Base-by-base conservation (phyloP, 129 eudicot species). In the Chrysanthemum seticuspe region DNA sequence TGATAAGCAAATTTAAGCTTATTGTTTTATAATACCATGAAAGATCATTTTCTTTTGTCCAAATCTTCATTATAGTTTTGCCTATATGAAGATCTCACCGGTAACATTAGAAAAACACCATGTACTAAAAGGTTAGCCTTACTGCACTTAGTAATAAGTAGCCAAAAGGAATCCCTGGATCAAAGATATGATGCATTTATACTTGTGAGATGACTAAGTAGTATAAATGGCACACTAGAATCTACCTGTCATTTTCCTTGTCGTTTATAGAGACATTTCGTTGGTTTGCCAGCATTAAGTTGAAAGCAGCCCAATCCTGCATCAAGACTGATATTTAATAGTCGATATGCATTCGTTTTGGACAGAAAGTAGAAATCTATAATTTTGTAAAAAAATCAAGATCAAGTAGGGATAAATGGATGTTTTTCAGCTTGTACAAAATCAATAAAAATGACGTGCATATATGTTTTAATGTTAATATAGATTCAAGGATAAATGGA, bases 221-320 rank as follows among this genome's bases (percentile, higher is more conserved):
- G 13, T 29, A 16, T 2, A 62, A 25, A 29, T 54, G 29, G 65
- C 72, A 49, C 53, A 34, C 40, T 23, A 60, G 18, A 57, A 14
- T 25, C 56, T 77, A 78, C 94, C 89, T 80, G 64, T 47, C 65
- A 67, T 67, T 67, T 77, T 65, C 85, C 19, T 72, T 75, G 62
- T 62, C 54, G 12, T 64, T 51, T 45, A 76, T 65, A 45, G 64
- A 72, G 44, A 67, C 52, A 36, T 69, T 66, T 65, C 76, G 84
- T 70, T 73, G 73, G 71, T 71, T 72, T 59, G 64, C 71, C 74
- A 83, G 59, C 59, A 76, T 19, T 57, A 72, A 74, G 29, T 84
- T 68, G 74, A 79, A 85, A 74, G 82, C 78, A 78, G 61, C 76
- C 76, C 77, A 77, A 74, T 84, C 85, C 91, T 88, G 87, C 79